Evolutionary conservation across 306 rosid species (phyloP).

Genomic region (Rosa chinensis): DNA sequence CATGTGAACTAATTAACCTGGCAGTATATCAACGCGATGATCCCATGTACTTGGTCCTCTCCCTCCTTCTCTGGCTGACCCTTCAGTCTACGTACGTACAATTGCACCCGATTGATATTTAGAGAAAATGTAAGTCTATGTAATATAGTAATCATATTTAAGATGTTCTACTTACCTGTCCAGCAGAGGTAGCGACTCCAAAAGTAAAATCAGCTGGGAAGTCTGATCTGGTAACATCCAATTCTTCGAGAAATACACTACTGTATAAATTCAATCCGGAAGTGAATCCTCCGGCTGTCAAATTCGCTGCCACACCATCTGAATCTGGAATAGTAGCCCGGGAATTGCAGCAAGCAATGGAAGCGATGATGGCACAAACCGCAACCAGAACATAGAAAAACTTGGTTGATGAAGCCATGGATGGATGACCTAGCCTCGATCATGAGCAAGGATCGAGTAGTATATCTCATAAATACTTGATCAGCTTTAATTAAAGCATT

Average conservation of each 20-base stretch:
- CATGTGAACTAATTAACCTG: conserved; percentile 12
- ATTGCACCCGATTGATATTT: neutral
- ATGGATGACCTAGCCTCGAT: neutral
- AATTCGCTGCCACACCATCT: neutral
- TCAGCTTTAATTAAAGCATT: neutral
- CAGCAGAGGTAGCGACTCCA: conserved; percentile 6
- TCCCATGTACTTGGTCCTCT: conserved; percentile 21
- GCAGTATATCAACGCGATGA: conserved; percentile 5
- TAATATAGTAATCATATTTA: neutral
- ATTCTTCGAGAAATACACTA: neutral
- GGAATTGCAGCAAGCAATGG: neutral
- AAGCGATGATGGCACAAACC: neutral
- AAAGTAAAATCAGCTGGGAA: conserved; percentile 8
- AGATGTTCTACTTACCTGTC: conserved; percentile 5
- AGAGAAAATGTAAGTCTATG: neutral
- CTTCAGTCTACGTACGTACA: conserved; percentile 13
- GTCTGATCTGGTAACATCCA: neutral
- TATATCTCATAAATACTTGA: neutral
- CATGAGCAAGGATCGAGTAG: neutral
- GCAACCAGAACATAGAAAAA: neutral
- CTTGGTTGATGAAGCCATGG: neutral
- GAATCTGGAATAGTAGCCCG: neutral
- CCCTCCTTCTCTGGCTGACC: conserved; percentile 14
- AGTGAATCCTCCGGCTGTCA: neutral
- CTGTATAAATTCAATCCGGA: neutral